Evolutionary conservation across 306 rosid species (phyloP), one percentile per base, ranked within the genome.

Genomic region (Casuarina cunninghamiana): DNA sequence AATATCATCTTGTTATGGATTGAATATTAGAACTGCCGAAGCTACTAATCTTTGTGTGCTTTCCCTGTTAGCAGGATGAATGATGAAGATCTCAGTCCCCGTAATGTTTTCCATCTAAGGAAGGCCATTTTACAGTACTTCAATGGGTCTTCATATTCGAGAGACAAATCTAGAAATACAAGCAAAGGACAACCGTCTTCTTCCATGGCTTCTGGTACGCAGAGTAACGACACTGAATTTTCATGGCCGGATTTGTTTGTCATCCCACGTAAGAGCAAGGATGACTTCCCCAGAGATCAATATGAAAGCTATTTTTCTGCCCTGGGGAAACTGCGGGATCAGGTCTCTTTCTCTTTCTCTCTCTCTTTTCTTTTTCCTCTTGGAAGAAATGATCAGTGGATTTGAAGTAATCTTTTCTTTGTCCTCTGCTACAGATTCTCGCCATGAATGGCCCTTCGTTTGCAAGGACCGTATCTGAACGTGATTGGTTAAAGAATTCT

Each of bases 401-500:
- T 19, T 7, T 72, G 72, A 65, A 74, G 76, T 53, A 37, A 4
- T 84, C 32, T 26, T 26, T 26, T 26, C 32, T 26, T 26, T 26
- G 1, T 26, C 69, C 71, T 69, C 69, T 58, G 43, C 10, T 66
- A 55, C 90, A 92, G 97, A 90, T 92, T 78, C 75, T 92, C 73
- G 84, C 96, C 54, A 88, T 88, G 93, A 88, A 84, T 75, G 15
- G 85, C 3, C 89, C 90, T 17, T 89, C 93, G 43, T 91, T 91
- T 72, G 61, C 83, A 1, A 90, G 91, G 78, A 77, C 93, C 3
- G 79, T 86, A 32, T 86, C 89, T 10, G 98, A 94, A 82, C 98
- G 98, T 10, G 97, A 94, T 71, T 91, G 98, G 98, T 83, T 94
- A 83, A 94, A 90, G 81, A 89, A 86, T 86, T 89, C 96, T 12